Evolutionary conservation across 345 rosid species (phyloP), one percentile per base, ranked within the genome.

Genomic region (Boechera divaricarpa): DNA sequence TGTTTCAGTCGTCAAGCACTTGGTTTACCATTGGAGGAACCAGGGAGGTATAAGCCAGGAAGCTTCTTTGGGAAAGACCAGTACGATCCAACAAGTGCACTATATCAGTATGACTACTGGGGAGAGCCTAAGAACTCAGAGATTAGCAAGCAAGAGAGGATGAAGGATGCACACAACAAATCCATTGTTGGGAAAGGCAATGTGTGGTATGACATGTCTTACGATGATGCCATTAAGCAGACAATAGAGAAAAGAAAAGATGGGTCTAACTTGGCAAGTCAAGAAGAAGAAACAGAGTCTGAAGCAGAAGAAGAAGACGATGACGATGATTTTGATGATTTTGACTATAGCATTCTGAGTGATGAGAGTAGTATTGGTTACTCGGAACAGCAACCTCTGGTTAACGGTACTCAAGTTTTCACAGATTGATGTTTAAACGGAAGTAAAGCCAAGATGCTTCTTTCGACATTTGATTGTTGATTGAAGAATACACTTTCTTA

Each of bases 101-200:
- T 94, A 24, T 94, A 84, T 41, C 85, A 91, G 13, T 90, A 92
- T 36, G 97, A 94, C 79, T 94, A 92, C 76, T 94, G 97, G 97
- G 97, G 97, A 45, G 98, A 92, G 71, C 97, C 97, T 6, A 85
- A 87, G 88, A 88, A 84, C 87, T 92, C 97, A 7, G 94, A 90
- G 79, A 92, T 89, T 82, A 94, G 97, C 66, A 85, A 85, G 82
- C 89, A 87, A 77, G 82, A 86, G 67, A 80, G 97, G 73, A 85
- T 86, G 87, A 82, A 74, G 52, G 95, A 88, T 73, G 87, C 88
- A 48, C 92, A 92, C 84, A 89, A 92, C 83, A 92, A 89, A 82
- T 82, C 90, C 13, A 85, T 92, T 7, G 91, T 92, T n/a, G 98
- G 98, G 7, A 90, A 89, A 73, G 93, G 92, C 45, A 67, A 62